Conservation (phyloP, 345 rosid species). For the Dovyalis caffra region DNA sequence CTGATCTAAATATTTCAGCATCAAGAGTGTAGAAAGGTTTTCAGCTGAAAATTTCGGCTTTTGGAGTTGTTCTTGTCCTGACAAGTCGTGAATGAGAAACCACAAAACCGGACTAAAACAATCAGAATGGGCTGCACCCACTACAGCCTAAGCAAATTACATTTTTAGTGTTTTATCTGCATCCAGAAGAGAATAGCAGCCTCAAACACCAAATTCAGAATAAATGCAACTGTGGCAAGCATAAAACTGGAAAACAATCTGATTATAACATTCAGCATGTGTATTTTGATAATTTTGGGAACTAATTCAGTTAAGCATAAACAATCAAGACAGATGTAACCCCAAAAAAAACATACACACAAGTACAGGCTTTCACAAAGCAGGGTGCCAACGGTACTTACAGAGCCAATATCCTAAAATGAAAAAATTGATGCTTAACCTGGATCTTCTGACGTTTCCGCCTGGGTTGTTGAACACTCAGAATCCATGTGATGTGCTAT, state of each 20-base stretch:
- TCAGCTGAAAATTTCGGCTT: background rate
- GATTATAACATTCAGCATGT: background rate
- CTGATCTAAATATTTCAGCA: background rate
- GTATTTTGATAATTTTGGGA: background rate
- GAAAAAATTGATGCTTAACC: slow-evolving; percentile 19
- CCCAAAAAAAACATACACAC: background rate
- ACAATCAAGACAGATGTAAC: background rate
- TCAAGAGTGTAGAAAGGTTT: too few relatives aligned
- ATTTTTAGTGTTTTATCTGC: background rate
- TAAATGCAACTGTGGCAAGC: background rate
- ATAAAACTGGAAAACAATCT: background rate
- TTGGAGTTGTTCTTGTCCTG: background rate
- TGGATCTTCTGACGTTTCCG: slow-evolving; percentile 26
- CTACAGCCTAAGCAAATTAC: background rate
- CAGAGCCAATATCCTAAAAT: slow-evolving; percentile 5
- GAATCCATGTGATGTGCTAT: slow-evolving; percentile 39
- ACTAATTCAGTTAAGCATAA: background rate
- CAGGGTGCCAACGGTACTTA: background rate
- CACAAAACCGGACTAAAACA: background rate
- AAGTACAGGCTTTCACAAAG: background rate
- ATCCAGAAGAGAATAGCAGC: background rate
- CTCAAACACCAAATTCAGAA: background rate
- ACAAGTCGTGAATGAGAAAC: background rate
- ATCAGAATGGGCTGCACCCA: background rate
- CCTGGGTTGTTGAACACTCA: slow-evolving; percentile 52